phyloP scores from a whole-genome alignment of 2,329 filamentous ascomycete genomes.

The Triangularia setosa region DNA sequence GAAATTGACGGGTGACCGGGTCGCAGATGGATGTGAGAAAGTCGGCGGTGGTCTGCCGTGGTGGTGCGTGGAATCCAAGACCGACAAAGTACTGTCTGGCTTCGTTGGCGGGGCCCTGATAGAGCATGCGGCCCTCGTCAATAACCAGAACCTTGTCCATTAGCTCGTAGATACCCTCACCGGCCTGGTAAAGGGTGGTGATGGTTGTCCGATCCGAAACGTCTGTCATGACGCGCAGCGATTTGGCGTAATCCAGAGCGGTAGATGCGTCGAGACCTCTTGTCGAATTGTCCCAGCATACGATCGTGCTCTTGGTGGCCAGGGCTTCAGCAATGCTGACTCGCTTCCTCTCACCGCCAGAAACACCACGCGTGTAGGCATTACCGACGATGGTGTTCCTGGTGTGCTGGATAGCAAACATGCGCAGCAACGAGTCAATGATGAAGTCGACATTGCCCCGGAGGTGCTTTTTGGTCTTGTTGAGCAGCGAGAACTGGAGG shows the following conservation, averaged over 20 bases:
- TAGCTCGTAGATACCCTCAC: conserved; percentile 54
- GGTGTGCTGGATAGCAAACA: conserved; percentile 66
- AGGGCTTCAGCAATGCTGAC: conserved; percentile 70
- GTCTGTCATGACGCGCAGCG: conserved; percentile 63
- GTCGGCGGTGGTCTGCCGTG: conserved; percentile 66
- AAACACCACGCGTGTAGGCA: conserved; percentile 58
- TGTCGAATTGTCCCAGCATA: conserved; percentile 69
- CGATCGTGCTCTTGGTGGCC: conserved; percentile 41
- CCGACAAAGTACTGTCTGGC: conserved; percentile 64
- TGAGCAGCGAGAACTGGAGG: conserved; percentile 62
- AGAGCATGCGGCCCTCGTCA: conserved; percentile 65
- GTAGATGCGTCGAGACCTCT: conserved; percentile 66
- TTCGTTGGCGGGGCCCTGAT: conserved; percentile 58
- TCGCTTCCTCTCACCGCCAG: conserved; percentile 66
- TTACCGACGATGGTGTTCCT: conserved; percentile 65
- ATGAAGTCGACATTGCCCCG: conserved; percentile 57
- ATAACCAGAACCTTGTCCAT: conserved; percentile 69
- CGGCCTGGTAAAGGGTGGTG: conserved; percentile 64
- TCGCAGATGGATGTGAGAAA: conserved; percentile 76
- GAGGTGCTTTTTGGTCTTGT: conserved; percentile 59
- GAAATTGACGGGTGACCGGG: conserved; percentile 65
- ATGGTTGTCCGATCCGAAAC: conserved; percentile 56
- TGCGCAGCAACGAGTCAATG: conserved; percentile 57
- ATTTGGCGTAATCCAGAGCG: conserved; percentile 63
- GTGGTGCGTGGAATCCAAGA: conserved; percentile 60